Base-by-base conservation (phyloP, 2,329 filamentous ascomycete genomes). In the Aspergillus fumigatus region DNA sequence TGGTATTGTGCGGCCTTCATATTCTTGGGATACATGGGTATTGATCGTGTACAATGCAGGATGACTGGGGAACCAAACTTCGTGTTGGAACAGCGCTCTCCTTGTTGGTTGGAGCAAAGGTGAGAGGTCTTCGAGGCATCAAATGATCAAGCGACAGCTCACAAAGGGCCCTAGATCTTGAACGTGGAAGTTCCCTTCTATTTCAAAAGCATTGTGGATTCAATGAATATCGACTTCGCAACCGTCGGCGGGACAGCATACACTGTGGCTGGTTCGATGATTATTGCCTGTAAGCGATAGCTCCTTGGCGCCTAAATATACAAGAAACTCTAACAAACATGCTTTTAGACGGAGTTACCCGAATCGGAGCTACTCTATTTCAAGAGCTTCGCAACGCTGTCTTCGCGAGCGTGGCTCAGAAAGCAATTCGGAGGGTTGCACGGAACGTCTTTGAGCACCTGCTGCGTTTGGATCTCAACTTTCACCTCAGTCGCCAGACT, bases 111-210 rank as follows among this genome's bases (percentile, higher is more conserved):
- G 90, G 92, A 57, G 91, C 92, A 70, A 99, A 99, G 82, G 85
- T 85, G 65, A 70, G 69, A 59, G 50, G n/a, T 2, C 47, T 43
- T 27, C 9, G 9, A 17, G 10, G 6, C 45, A 4, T 19, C 19
- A 4, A 17, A 29, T 21, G 14, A 11, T n/a, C 9, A 29, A 2
- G 7, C 19, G 21, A 4, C 40, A 8, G n/a, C n/a, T 11, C 38
- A 11, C 47, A 35, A 14, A 38, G 29, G 35, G 54, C 41, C 56
- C 35, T 71, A 81, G 82, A 73, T 96, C 50, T 80, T 99, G 68
- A 99, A 97, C 73, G 94, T 99, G 17, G 92, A 99, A 78, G 91
- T 99, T 49, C 94, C 94, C 0, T 99, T 99, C 72, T 99, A 97
- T 80, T 99, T 99, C 80, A 97, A 97, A 80, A 92, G 80, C 74